Evolutionary conservation across 139 green algal species (phyloP), one percentile per base, ranked within the genome.

Genomic region (Astrephomene gubernaculifera): DNA sequence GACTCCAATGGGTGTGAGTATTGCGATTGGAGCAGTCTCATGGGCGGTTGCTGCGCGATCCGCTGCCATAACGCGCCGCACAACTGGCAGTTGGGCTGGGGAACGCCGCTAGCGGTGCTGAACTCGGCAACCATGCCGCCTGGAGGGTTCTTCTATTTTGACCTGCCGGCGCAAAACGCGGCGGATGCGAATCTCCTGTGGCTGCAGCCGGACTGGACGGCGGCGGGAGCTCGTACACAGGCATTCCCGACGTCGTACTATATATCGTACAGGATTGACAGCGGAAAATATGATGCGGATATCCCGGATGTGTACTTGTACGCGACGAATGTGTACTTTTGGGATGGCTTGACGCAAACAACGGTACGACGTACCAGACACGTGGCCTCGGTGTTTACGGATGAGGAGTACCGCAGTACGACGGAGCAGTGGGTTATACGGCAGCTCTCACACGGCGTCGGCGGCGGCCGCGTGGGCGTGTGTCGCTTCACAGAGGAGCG

Each of bases 71-170:
- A 87, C 64, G 67, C 88, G 31, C 49, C 79, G n/a, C 79, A 91
- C 83, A 91, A 89, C 79, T 91, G 83, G 83, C 88, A 91, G 83
- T 71, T 91, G 43, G 88, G 88, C 33, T 91, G 88, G 88, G 63
- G 76, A 31, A 29, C 33, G 54, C 85, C 85, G 21, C n/a, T 89
- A 36, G 68, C 69, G 29, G 52, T 74, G 31, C 76, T 89, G 22
- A 82, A 80, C 49, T 25, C 36, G 5, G 49, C 60, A 22, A 79
- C 83, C 2, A 39, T 75, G n/a, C 72, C 83, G 22, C 25, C 10
- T 1, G 25, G 49, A 41, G 69, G 38, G 36, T 75, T 57, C 14
- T 39, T 87, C n/a, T 64, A 67, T 36, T 87, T 87, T 31, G 64
- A 81, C 69, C 57, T 87, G 43, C 82, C 82, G 17, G n/a, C 71